phyloP scores from a whole-genome alignment of 768 basidiomycete genomes.

The Xerocomellus dryophilus region DNA sequence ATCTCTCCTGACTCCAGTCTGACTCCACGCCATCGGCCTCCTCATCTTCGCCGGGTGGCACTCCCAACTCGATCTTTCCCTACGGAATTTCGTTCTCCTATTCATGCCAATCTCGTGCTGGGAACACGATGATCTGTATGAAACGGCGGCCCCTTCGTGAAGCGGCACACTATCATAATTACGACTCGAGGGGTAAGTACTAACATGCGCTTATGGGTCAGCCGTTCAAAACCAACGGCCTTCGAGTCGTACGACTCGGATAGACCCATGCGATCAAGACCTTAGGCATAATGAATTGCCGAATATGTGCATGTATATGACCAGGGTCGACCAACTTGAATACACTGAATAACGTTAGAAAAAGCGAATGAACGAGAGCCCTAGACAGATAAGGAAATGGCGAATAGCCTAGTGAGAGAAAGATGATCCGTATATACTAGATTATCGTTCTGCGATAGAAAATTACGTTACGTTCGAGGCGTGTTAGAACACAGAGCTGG shows the following conservation, averaged over 20 bases:
- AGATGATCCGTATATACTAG: conserved; percentile 14
- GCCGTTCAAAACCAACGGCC: too few relatives aligned
- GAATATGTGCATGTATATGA: neutral
- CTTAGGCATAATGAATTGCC: neutral
- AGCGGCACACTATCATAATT: too few relatives aligned
- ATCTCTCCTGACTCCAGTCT: neutral
- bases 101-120: neutral
- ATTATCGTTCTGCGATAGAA: conserved; percentile 6
- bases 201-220: too few relatives aligned
- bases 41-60: too few relatives aligned
- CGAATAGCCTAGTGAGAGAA: conserved; percentile 8
- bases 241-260: too few relatives aligned
- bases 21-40: too few relatives aligned
- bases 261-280: too few relatives aligned
- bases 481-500: conserved; percentile 2
- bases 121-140: too few relatives aligned
- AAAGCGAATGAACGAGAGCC: neutral
- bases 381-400: conserved; percentile 1
- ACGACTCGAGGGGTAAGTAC: too few relatives aligned
- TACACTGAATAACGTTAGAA: conserved; percentile 7
- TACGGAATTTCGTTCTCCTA: too few relatives aligned
- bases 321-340: neutral
- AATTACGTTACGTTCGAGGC: conserved; percentile 3
- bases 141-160: too few relatives aligned
- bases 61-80: too few relatives aligned